Conservation (phyloP, 1,284 basidiomycete species). For the Xanthoconium separans region DNA sequence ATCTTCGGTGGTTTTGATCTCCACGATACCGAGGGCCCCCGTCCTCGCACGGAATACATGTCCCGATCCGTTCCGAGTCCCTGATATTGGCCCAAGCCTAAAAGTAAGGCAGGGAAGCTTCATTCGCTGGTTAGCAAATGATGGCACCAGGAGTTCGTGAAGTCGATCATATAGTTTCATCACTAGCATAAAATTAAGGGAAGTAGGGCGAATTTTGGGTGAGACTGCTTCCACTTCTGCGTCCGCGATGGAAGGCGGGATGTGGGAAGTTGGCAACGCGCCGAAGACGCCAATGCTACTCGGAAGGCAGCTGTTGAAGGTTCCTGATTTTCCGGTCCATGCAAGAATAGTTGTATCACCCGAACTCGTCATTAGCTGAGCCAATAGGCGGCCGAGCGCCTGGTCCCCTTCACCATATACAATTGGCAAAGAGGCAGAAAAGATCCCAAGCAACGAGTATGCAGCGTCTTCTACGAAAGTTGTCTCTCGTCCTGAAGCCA, state of each 20-base stretch:
- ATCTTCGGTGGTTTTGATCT: slow-evolving; percentile 1
- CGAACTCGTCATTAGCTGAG: not conserved
- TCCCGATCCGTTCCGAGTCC: not conserved
- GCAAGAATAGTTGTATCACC: not conserved
- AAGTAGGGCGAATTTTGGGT: not conserved
- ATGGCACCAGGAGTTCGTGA: not conserved
- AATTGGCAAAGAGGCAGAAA: not conserved
- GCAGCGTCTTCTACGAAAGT: not conserved
- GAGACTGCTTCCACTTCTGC: not conserved
- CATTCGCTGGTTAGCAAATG: not conserved
- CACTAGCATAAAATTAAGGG: not conserved
- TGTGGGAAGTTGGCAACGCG: not conserved
- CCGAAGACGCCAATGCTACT: not conserved
- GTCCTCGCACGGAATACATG: not conserved
- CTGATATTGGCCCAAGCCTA: not conserved
- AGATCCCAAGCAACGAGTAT: not conserved
- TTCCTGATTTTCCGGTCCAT: not conserved
- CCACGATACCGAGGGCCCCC: not conserved
- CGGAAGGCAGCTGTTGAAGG: not conserved
- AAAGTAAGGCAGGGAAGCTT: slow-evolving; percentile 3
- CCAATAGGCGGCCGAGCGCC: not conserved
- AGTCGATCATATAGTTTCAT: slow-evolving; percentile 1
- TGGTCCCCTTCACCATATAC: not conserved
- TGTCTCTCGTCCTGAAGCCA: not conserved
- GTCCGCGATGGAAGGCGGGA: not conserved